These are phyloP conservation scores for Brassica carinata DNA, from an alignment of 345 rosid genomes.

Conservation along the genomic window DNA sequence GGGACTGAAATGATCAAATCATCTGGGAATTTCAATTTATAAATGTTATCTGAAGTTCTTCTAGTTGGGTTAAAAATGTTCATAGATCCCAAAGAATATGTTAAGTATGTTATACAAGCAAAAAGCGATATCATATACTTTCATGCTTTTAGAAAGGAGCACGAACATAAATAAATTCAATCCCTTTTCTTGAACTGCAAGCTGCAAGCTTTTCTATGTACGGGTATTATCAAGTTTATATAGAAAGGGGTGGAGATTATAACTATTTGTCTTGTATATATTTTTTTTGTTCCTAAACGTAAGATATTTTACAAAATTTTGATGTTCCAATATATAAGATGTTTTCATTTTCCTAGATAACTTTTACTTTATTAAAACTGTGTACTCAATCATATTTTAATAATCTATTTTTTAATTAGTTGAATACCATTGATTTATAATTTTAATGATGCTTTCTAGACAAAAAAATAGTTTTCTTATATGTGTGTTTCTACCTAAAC, in stretches of 20 bases:
- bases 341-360: too few relatives aligned
- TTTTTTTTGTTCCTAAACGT: too few relatives aligned
- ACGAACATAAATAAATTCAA: conserved; percentile 19
- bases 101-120: background rate
- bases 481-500: too few relatives aligned
- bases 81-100: conserved; percentile 2
- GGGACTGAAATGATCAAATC: background rate
- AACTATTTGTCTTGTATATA: background rate
- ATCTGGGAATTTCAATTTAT: background rate
- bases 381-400: too few relatives aligned
- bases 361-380: too few relatives aligned
- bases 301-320: too few relatives aligned
- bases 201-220: conserved; percentile 12
- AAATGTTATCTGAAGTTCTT: background rate
- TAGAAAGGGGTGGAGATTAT: background rate
- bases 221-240: conserved; percentile 11
- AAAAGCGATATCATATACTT: conserved; percentile 5
- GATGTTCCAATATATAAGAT: too few relatives aligned
- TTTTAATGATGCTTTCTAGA: too few relatives aligned
- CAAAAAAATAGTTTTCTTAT: too few relatives aligned
- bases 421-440: too few relatives aligned
- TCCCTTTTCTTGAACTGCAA: conserved; percentile 31
- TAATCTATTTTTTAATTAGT: too few relatives aligned
- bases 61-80: background rate
- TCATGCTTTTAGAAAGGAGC: conserved; percentile 16